Conservation (phyloP, 371 early-diverging fungal species). For the Mortierella sp. region DNA sequence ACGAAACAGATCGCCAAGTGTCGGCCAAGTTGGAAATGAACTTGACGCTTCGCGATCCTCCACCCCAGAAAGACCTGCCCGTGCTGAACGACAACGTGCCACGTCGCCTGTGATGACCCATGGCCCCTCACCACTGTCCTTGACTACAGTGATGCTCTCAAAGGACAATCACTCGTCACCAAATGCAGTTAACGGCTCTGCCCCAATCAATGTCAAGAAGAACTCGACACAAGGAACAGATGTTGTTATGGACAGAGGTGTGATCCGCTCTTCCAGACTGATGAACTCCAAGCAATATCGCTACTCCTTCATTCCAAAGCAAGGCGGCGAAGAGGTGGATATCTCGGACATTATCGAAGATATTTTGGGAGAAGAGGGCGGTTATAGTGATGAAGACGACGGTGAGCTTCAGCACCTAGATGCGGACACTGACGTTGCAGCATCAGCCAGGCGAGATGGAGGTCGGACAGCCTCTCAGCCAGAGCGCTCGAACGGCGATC, state of each 20-base stretch:
- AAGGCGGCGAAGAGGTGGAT: slow-evolving; percentile 55
- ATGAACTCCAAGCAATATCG: slow-evolving; percentile 55
- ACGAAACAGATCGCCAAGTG: slow-evolving; percentile 39
- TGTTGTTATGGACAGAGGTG: slow-evolving; percentile 50
- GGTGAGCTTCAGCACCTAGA: slow-evolving; percentile 19
- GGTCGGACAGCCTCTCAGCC: background rate
- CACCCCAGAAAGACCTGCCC: slow-evolving; percentile 55
- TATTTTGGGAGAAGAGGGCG: slow-evolving; percentile 50
- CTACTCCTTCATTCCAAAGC: slow-evolving; percentile 55
- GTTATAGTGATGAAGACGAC: slow-evolving; percentile 25
- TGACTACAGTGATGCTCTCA: slow-evolving; percentile 20
- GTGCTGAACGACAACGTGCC: slow-evolving; percentile 53
- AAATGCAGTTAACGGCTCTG: slow-evolving; percentile 1
- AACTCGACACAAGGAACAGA: slow-evolving; percentile 54
- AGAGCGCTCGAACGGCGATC: slow-evolving; percentile 24
- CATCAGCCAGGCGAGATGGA: background rate
- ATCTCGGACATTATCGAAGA: slow-evolving; percentile 57
- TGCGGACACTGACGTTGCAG: background rate
- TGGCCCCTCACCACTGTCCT: slow-evolving; percentile 41
- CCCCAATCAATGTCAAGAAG: slow-evolving; percentile 50
- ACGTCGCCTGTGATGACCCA: slow-evolving; percentile 44
- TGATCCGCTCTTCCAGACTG: slow-evolving; percentile 54
- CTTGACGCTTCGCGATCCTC: slow-evolving; percentile 18
- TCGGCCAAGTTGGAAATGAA: slow-evolving; percentile 11
- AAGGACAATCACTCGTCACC: slow-evolving; percentile 8